Conservation (phyloP, 768 basidiomycete species). For the Russula sp. region DNA sequence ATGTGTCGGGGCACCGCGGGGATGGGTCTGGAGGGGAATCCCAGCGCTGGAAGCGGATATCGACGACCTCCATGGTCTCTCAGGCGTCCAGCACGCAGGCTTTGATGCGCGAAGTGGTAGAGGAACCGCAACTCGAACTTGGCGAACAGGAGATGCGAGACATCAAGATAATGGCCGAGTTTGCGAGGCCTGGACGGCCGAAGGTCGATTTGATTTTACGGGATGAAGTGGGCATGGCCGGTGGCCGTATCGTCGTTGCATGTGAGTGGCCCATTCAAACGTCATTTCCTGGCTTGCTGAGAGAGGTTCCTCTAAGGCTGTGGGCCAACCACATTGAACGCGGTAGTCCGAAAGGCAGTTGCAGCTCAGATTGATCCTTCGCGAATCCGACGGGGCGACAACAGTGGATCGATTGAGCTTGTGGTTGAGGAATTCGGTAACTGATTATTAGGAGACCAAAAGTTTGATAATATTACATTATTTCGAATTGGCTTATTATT, state of each 20-base stretch:
- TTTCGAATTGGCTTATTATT: no score
- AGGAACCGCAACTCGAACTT: conserved; percentile 38
- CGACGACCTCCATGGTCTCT: neutral
- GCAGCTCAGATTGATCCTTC: conserved; percentile 51
- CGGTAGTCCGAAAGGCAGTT: conserved; percentile 57
- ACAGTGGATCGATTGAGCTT: conserved; percentile 50
- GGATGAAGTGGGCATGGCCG: conserved; percentile 53
- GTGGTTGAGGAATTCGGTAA: conserved; percentile 59
- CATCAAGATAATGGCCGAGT: conserved; percentile 51
- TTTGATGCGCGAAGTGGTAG: conserved; percentile 25
- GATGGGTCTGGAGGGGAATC: neutral
- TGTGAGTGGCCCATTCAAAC: conserved; percentile 27
- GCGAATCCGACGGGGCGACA: conserved; percentile 46
- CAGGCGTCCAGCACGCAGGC: conserved; percentile 24
- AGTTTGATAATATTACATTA: no score
- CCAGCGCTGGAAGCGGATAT: conserved; percentile 2
- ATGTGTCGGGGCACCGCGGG: neutral
- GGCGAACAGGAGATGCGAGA: conserved; percentile 54
- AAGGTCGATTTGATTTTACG: conserved; percentile 52
- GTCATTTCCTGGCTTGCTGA: neutral
- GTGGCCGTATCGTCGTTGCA: conserved; percentile 56
- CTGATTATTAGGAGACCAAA: neutral
- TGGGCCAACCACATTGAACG: conserved; percentile 64
- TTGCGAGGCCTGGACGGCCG: conserved; percentile 59
- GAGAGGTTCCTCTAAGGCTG: conserved; percentile 42